Percentiles rank a stretch among this genome's conserved stretches.
Conservation (phyloP, 345 rosid species). For the Leavenworthia alabamica region DNA sequence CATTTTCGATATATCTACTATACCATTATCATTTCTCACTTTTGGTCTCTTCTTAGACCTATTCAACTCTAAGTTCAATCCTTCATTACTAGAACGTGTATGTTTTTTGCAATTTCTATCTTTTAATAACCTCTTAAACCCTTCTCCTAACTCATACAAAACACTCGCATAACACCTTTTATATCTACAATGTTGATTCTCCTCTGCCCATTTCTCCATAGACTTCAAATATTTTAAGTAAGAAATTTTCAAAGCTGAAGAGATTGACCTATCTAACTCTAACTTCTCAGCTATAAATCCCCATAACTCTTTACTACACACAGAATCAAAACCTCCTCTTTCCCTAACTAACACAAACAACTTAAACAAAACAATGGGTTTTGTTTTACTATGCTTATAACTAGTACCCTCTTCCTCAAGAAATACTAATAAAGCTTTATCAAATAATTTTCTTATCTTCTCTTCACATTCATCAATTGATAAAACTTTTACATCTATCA, state of each 20-base stretch:
- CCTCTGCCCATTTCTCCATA: slow-evolving; percentile 49
- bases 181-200: slow-evolving; percentile 16
- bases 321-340: slow-evolving; percentile 54
- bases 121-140: slow-evolving; percentile 40
- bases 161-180: slow-evolving; percentile 24
- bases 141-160: slow-evolving; percentile 38
- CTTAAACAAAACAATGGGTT: slow-evolving; percentile 63
- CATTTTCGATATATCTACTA: slow-evolving; percentile 40
- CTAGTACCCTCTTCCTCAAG: slow-evolving; percentile 44
- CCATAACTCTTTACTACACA: slow-evolving; percentile 49
- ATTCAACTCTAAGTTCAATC: neutral
- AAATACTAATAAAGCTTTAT: slow-evolving; percentile 44
- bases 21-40: slow-evolving; percentile 4
- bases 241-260: slow-evolving; percentile 44
- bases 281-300: slow-evolving; percentile 40
- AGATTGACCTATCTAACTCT: slow-evolving; percentile 37
- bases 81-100: slow-evolving; percentile 17
- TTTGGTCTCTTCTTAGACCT: slow-evolving; percentile 15
- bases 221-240: slow-evolving; percentile 48
- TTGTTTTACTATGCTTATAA: no score
- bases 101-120: slow-evolving; percentile 20
- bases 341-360: slow-evolving; percentile 53
- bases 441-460: slow-evolving; percentile 43
- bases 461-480: slow-evolving; percentile 28
- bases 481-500: slow-evolving; percentile 19